Evolutionary conservation across 208 protist genomes (phyloP).

Genomic region (Leishmania gerbilli): DNA sequence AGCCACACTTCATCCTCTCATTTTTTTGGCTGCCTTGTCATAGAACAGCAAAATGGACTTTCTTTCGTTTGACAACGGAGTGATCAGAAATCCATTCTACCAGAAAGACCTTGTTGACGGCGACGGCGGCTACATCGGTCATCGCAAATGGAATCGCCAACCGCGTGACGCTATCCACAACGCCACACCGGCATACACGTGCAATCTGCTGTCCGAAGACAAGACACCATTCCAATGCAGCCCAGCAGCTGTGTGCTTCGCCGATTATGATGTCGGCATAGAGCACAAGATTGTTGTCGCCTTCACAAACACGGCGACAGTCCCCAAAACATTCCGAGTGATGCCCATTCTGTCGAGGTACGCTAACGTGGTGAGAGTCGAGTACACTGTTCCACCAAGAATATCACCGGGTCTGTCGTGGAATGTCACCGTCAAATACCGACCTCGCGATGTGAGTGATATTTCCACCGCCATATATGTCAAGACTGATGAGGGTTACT

Average conservation of each 20-base stretch:
- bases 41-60: constrained; percentile 43
- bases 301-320: constrained; percentile 80
- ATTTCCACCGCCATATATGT: constrained; percentile 66
- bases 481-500: constrained; percentile 62
- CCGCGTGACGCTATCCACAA: constrained; percentile 8
- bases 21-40: neutral
- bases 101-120: constrained; percentile 25
- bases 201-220: constrained; percentile 16
- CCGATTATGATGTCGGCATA: constrained; percentile 82
- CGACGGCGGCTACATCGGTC: neutral
- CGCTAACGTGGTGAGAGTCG: constrained; percentile 54
- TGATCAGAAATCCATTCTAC: constrained; percentile 59
- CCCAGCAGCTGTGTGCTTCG: constrained; percentile 65
- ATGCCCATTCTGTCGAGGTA: constrained; percentile 69
- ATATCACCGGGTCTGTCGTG: constrained; percentile 85
- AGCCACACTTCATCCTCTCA: neutral
- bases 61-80: constrained; percentile 66
- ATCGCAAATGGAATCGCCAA: constrained; percentile 20
- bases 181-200: constrained; percentile 15
- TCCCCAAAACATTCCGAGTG: constrained; percentile 76
- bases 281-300: constrained; percentile 55
- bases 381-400: constrained; percentile 65
- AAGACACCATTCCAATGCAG: constrained; percentile 35
- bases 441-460: constrained; percentile 59
- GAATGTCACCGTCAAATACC: constrained; percentile 64